Percentiles rank a stretch among this genome's conserved stretches.
phyloP scores from a whole-genome alignment of 31 red algal genomes.

The Odonthalia washingtoniensis region DNA sequence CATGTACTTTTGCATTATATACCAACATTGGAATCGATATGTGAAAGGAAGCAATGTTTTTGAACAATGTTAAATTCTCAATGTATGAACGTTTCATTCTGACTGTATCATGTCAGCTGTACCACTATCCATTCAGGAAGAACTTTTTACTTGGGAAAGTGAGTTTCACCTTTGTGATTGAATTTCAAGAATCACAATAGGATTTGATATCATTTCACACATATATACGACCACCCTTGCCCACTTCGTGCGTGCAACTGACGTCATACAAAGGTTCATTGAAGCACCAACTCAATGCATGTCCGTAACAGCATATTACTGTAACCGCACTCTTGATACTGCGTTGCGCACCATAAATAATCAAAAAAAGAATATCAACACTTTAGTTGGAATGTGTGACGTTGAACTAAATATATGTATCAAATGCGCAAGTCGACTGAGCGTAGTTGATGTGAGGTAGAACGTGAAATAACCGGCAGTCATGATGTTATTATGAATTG shows the following conservation, averaged over 20 bases:
- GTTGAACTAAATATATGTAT: background rate
- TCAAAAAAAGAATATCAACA: background rate
- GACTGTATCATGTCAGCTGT: conserved; percentile 5
- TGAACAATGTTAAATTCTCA: too few relatives aligned
- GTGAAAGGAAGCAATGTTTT: too few relatives aligned
- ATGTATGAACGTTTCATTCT: too few relatives aligned
- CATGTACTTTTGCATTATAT: too few relatives aligned
- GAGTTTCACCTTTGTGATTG: conserved; percentile 25
- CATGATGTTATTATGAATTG: background rate
- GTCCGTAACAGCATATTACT: background rate
- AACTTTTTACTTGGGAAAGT: conserved; percentile 11
- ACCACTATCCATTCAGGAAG: background rate
- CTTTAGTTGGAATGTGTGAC: background rate
- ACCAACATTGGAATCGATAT: too few relatives aligned
- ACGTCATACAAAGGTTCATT: background rate
- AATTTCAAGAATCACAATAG: background rate
- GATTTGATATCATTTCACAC: background rate
- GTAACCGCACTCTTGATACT: background rate
- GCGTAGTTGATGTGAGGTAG: background rate
- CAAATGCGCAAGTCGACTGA: background rate
- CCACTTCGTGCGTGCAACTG: conserved; percentile 15
- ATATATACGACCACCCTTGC: background rate
- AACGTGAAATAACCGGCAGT: background rate
- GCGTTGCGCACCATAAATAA: background rate
- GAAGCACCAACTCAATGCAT: background rate